Base-by-base conservation (phyloP, 108 stramenopile species). In the Cyclotella atomus region DNA sequence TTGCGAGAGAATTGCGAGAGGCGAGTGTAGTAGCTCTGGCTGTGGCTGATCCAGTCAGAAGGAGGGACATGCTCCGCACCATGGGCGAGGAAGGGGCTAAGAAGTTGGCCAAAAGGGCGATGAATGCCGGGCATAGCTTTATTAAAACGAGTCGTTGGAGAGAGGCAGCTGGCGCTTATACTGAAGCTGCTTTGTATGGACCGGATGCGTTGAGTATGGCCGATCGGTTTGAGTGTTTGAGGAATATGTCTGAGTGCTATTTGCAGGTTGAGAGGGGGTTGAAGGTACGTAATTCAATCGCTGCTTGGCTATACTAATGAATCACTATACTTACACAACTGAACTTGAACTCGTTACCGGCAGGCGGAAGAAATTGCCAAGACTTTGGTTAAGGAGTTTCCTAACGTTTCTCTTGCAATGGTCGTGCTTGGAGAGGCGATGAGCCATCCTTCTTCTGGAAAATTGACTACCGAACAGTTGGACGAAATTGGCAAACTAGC, bases 71-170 rank as follows among this genome's bases (percentile, higher is more conserved):
- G 64, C 30, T 65, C 17, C 64, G 64, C 46, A 65, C 35, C 20
- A 19, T 25, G 46, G 64, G 64, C 1, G 29, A 27, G 7, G 64
- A 65, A 0, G 64, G 64, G 45, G 64, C 45, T 5, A 65, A 65
- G 46, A 65, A 65, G 28, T 20, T 65, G 27, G 64, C 64, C 8
- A 65, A 65, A 49, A 24, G 64, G 19, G 64, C 64, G 12, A 65
- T 65, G 64, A 65, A 65, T 65, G 64, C 64, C 2, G 64, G 64
- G 4, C 46, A 65, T 65, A 65, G 64, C 30, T 65, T 65, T 65
- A 65, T 65, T 33, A 65, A 65, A 46, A 25, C 64, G 29, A 65
- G 64, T 49, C 44, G 64, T 24, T 65, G 64, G 64, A 47, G 64
- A 43, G 64, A 65, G 19, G 64, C 64, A 14, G 64, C 64, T 24